Evolutionary conservation across 768 basidiomycete genomes (phyloP).

Genomic region (Hericium alpestre): DNA sequence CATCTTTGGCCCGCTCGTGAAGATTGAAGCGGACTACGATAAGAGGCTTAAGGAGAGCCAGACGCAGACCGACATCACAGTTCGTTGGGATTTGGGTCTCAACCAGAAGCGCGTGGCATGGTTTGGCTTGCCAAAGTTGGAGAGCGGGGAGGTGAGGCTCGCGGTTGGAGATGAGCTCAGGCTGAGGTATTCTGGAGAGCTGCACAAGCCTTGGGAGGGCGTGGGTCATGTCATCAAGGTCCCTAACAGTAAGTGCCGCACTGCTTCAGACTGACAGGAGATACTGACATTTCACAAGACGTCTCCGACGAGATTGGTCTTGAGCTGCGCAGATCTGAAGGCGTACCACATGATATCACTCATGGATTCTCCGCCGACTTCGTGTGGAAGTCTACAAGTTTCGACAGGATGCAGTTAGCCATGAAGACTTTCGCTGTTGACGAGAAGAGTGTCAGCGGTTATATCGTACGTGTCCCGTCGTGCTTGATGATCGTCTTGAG

Average conservation of each 20-base stretch:
- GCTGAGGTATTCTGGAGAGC: constrained; percentile 77
- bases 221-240: constrained; percentile 98
- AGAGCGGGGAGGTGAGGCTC: constrained; percentile 93
- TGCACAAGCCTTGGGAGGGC: constrained; percentile 93
- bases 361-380: constrained; percentile 97
- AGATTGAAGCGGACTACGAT: constrained; percentile 99
- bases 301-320: constrained; percentile 97
- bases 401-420: constrained; percentile 97
- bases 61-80: constrained; percentile 92
- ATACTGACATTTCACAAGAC: constrained; percentile 38
- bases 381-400: constrained; percentile 99
- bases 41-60: constrained; percentile 96
- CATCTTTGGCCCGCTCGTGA: constrained; percentile 97
- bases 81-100: constrained; percentile 94
- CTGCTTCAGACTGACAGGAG: neutral
- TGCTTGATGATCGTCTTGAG: neutral
- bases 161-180: constrained; percentile 95
- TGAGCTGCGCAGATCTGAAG: constrained; percentile 82
- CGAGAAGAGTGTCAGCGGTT: constrained; percentile 98
- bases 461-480: constrained; percentile 57
- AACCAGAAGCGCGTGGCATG: constrained; percentile 99
- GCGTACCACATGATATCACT: constrained; percentile 87
- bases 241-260: constrained; percentile 73
- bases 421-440: constrained; percentile 99
- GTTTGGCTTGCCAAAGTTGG: constrained; percentile 92